Base-by-base conservation (phyloP, 805 yeast genomes). In the Wickerhamiella nectarea region DNA sequence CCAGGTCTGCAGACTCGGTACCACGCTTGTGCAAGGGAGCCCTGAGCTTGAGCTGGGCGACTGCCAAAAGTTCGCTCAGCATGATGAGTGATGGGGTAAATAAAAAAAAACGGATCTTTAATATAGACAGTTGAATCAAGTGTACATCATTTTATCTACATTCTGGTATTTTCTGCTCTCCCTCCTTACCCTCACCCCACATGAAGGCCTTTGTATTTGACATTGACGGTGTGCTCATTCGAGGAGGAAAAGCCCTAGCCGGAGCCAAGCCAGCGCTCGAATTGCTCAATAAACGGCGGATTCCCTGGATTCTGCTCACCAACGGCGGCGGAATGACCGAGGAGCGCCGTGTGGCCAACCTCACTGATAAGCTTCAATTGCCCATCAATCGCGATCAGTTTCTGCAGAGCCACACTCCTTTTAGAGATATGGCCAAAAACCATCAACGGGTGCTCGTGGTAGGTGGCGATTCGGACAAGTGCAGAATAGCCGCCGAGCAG, bases 301-400 rank as follows among this genome's bases (percentile, higher is more conserved):
- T 85, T 54, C 94, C 94, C 6, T 82, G 80, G 57, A 78, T 81
- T 46, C 78, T 80, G 56, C 86, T 85, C 50, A 85, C 95, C 48
- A 85, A 85, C 60, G 95, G 95, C 53, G 94, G 95, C 52, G 95
- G 95, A 42, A 75, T 80, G 56, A 80, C 84, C 12, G 95, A 85
- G 60, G 58, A 66, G 45, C 77, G 72, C 9, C 69, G 95, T 52
- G 81, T 89, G 40, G 71, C 70, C 45, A 91, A 83, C 52, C 68
- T 85, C 55, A 67, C 78, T 34, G 67, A 70, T 45, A 65, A 84
- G 51, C 68, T 85, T 49, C 72, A 68, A 14, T 63, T 74, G 26
- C 71, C 71, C 35, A 74, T 85, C 46, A 72, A 78, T 10, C 75
- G 76, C 34, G 84, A 76, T 44, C 95, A 85, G 64, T 80, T 85